Conservation (phyloP, 768 basidiomycete genomes). For the Tylopilus rubrobrunneus region DNA sequence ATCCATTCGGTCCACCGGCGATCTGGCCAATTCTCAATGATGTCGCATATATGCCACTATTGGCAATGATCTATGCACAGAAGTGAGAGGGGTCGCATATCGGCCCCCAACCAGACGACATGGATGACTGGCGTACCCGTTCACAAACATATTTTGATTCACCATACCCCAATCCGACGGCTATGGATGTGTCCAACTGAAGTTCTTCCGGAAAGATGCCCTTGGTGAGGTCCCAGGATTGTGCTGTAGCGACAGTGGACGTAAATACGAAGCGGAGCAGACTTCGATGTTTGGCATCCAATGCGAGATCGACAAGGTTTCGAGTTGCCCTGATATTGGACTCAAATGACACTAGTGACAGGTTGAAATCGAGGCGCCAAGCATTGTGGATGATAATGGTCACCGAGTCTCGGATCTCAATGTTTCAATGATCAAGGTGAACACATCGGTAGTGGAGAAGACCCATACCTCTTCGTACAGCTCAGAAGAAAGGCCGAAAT, state of each 20-base stretch:
- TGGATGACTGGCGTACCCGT: not conserved
- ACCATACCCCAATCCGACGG: not conserved
- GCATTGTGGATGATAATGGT: conserved; percentile 28
- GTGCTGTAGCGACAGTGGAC: not conserved
- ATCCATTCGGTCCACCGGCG: not conserved
- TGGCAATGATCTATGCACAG: not conserved
- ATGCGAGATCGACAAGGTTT: not conserved
- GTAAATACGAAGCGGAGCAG: not conserved
- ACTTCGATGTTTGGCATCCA: not conserved
- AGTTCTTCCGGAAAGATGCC: not conserved
- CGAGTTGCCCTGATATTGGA: not conserved
- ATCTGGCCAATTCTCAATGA: not conserved
- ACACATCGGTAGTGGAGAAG: no score
- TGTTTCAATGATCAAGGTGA: not conserved
- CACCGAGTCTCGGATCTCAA: conserved; percentile 19
- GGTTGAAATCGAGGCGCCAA: conserved; percentile 35
- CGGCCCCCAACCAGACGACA: not conserved
- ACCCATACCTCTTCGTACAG: conserved; percentile 30
- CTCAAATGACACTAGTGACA: conserved; percentile 19
- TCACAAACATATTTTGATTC: not conserved
- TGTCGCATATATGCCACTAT: not conserved
- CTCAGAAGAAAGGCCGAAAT: conserved; percentile 26
- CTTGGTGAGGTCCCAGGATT: not conserved
- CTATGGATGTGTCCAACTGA: not conserved
- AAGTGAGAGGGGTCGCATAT: not conserved